These are phyloP conservation scores for Corinectria fuckeliana DNA, from an alignment of 2,329 filamentous ascomycete genomes.

Conservation along the genomic window DNA sequence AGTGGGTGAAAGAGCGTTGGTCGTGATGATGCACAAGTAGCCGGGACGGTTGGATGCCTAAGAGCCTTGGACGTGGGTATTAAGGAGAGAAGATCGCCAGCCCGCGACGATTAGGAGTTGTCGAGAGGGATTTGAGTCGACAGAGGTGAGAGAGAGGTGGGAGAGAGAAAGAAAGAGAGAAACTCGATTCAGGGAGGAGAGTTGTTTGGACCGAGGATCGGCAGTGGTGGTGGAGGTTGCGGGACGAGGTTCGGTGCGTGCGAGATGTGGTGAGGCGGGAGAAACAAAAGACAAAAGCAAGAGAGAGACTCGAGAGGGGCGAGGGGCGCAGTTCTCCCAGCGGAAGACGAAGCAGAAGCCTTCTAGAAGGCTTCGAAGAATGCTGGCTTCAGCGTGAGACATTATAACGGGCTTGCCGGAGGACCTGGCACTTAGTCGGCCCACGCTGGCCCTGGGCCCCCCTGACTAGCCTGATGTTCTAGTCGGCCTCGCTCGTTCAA, in stretches of 20 bases:
- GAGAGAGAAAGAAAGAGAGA: no score
- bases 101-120: conserved; percentile 34
- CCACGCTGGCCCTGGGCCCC: conserved; percentile 31
- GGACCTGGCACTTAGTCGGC: conserved; percentile 33
- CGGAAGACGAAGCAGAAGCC: conserved; percentile 23
- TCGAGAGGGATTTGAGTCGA: conserved; percentile 19
- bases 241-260: background rate
- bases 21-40: conserved; percentile 8
- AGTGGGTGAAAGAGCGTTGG: conserved; percentile 24
- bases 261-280: conserved; percentile 18
- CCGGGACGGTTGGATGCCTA: conserved; percentile 16
- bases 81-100: conserved; percentile 37
- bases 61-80: conserved; percentile 18
- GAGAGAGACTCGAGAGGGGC: conserved; percentile 15
- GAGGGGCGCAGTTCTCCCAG: conserved; percentile 19
- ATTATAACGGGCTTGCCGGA: conserved; percentile 42
- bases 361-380: conserved; percentile 44
- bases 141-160: conserved; percentile 29
- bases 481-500: conserved; percentile 22
- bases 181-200: no score
- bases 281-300: conserved; percentile 11
- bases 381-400: conserved; percentile 35
- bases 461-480: conserved; percentile 33
- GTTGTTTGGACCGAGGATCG: conserved; percentile 16
- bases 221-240: conserved; percentile 10